These are phyloP conservation scores for Pseudopithomyces chartarum DNA, from an alignment of 2,329 filamentous ascomycete species.

Conservation along the genomic window DNA sequence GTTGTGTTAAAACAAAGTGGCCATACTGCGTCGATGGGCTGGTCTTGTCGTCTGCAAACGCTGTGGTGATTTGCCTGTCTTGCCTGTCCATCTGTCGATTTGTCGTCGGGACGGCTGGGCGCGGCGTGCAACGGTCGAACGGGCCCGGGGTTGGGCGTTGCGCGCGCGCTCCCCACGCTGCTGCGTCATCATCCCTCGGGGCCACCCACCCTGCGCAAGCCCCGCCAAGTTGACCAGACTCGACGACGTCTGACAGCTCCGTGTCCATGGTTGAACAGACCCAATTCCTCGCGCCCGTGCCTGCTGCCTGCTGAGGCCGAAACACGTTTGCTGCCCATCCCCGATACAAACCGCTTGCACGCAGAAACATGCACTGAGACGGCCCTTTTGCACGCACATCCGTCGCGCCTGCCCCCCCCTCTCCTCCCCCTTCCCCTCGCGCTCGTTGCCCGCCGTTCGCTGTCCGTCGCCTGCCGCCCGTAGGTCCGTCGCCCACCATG, in stretches of 20 bases:
- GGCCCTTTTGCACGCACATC: neutral
- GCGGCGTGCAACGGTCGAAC: neutral
- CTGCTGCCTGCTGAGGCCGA: slow-evolving; percentile 4
- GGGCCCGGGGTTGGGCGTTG: neutral
- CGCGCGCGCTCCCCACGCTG: slow-evolving; percentile 22
- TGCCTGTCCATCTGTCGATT: too few relatives aligned
- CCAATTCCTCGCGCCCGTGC: slow-evolving; percentile 10
- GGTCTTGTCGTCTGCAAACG: too few relatives aligned
- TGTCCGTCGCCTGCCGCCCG: neutral
- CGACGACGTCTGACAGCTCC: slow-evolving; percentile 5
- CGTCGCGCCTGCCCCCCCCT: slow-evolving; percentile 18
- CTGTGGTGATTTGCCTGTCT: too few relatives aligned
- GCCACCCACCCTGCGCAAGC: neutral
- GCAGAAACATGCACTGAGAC: slow-evolving; percentile 24
- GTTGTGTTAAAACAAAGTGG: too few relatives aligned
- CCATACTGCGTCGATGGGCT: too few relatives aligned
- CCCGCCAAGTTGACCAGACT: slow-evolving; percentile 14
- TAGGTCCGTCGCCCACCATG: slow-evolving; percentile 31
- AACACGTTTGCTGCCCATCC: slow-evolving; percentile 12
- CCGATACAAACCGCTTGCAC: slow-evolving; percentile 6
- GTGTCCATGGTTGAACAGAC: neutral
- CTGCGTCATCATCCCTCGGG: slow-evolving; percentile 26
- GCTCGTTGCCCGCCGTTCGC: slow-evolving; percentile 14
- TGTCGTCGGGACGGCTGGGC: too few relatives aligned
- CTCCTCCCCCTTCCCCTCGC: neutral